Evolutionary conservation across 257 asterid species (phyloP).

Genomic region (Solanum boliviense): DNA sequence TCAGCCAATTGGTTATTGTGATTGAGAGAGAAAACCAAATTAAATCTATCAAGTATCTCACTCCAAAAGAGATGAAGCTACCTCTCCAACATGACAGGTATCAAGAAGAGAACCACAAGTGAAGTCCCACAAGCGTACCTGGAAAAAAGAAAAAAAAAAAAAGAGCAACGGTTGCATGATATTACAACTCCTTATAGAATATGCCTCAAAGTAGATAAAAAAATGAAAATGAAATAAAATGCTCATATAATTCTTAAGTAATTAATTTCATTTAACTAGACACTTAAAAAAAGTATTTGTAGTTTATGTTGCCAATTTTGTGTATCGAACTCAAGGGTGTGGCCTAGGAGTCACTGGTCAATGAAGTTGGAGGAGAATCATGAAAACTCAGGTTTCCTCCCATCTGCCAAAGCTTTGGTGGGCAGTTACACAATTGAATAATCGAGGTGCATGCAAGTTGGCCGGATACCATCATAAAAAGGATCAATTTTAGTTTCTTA

Average conservation of each 20-base stretch:
- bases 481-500: not conserved
- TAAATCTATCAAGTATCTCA: not conserved
- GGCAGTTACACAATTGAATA: not conserved
- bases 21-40: not conserved
- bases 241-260: not conserved
- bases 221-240: not conserved
- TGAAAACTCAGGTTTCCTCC: not conserved
- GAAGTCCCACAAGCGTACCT: conserved; percentile 94
- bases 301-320: not conserved
- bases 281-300: not conserved
- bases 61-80: conserved; percentile 15
- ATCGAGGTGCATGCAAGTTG: not conserved
- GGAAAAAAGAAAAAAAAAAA: not conserved
- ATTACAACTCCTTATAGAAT: not conserved
- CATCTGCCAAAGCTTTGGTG: not conserved
- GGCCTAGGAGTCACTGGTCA: not conserved
- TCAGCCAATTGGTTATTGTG: not conserved
- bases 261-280: not conserved
- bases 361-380: not conserved
- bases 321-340: not conserved
- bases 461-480: not conserved
- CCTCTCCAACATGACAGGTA: conserved; percentile 68
- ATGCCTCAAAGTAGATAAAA: not conserved
- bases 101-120: conserved; percentile 75
- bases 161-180: not conserved